phyloP scores from a whole-genome alignment of 441 rosid genomes.

The Populus hybrid region DNA sequence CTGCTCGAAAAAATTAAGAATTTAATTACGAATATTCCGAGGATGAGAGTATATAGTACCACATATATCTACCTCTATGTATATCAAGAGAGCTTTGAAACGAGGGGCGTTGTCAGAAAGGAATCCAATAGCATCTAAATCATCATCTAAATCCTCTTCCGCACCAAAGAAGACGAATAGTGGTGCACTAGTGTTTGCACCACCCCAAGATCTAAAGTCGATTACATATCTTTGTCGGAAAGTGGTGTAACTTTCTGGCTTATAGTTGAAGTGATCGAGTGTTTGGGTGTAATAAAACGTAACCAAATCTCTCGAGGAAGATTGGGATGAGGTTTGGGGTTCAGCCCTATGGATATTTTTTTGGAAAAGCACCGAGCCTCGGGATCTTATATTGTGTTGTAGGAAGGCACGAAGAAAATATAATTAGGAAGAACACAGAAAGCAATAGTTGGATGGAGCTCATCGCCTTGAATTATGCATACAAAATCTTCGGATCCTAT shows the following conservation, averaged over 20 bases:
- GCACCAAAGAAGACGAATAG: constrained; percentile 60
- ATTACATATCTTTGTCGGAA: constrained; percentile 60
- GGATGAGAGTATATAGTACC: background rate
- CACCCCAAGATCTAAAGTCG: constrained; percentile 55
- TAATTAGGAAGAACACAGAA: background rate
- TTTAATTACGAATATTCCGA: background rate
- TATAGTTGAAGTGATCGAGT: constrained; percentile 71
- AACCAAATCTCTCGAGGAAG: constrained; percentile 24
- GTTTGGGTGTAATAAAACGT: constrained; percentile 48
- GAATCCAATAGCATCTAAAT: constrained; percentile 41
- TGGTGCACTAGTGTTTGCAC: constrained; percentile 48
- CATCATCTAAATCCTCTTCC: constrained; percentile 22
- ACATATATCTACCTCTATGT: constrained; percentile 49
- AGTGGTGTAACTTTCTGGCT: constrained; percentile 54
- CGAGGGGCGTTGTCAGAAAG: constrained; percentile 44
- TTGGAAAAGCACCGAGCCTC: background rate
- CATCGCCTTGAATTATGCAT: background rate
- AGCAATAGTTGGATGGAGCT: background rate
- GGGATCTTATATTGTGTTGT: background rate
- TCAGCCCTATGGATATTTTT: background rate
- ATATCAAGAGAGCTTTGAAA: constrained; percentile 53
- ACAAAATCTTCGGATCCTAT: too few species aligned
- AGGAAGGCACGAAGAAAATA: too few species aligned
- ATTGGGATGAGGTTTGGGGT: background rate
- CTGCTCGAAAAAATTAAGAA: too few species aligned